phyloP scores from a whole-genome alignment of 1,284 basidiomycete genomes.

The Peniophora sp. region DNA sequence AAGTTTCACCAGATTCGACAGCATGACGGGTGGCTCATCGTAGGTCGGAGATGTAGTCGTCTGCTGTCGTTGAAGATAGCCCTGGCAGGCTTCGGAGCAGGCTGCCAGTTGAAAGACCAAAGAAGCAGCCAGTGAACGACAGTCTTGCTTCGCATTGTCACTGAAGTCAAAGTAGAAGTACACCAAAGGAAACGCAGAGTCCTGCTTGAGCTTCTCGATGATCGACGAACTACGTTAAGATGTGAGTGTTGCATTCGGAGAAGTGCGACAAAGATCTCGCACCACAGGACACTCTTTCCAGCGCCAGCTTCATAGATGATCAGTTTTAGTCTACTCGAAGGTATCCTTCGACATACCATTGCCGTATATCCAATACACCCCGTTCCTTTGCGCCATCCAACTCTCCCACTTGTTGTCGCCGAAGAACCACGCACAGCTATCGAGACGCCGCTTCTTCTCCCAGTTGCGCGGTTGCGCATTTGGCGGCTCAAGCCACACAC shows the following conservation, averaged over 20 bases:
- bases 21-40: neutral
- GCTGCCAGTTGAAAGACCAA: neutral
- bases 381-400: neutral
- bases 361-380: neutral
- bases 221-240: neutral
- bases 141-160: neutral
- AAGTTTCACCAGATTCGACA: neutral
- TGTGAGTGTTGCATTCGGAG: neutral
- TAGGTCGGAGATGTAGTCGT: neutral
- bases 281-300: conserved; percentile 1
- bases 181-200: neutral
- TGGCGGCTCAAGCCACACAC: too few relatives aligned
- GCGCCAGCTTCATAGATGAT: neutral
- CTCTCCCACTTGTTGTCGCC: neutral
- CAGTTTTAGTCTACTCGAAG: neutral
- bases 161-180: neutral
- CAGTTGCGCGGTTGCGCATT: neutral
- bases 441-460: too few relatives aligned
- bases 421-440: neutral
- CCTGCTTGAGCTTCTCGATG: neutral
- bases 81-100: neutral
- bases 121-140: neutral
- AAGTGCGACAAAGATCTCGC: neutral
- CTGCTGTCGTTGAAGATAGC: neutral
- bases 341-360: neutral